Conservation (phyloP, 2,329 filamentous ascomycete genomes). For the Juglanconis oblonga region DNA sequence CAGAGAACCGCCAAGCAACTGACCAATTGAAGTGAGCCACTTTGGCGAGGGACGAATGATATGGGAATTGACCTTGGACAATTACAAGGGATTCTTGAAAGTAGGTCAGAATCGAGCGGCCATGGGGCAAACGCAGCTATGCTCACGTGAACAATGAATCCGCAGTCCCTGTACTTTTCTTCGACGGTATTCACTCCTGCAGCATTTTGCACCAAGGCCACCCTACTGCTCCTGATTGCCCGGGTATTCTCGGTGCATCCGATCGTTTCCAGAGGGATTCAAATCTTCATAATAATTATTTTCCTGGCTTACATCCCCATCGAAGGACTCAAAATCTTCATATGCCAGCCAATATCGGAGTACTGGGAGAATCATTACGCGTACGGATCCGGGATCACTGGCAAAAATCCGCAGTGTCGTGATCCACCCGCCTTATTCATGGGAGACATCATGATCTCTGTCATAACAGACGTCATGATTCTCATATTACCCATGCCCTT, state of each 20-base stretch:
- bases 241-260: conserved; percentile 22
- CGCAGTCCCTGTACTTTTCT: conserved; percentile 1
- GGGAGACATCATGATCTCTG: conserved; percentile 30
- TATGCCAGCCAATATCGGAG: conserved; percentile 1
- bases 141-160: not conserved
- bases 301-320: conserved; percentile 1
- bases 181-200: conserved; percentile 2
- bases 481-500: conserved; percentile 32
- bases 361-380: conserved; percentile 12
- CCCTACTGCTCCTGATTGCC: conserved; percentile 30
- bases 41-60: not conserved
- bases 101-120: not conserved
- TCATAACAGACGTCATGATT: conserved; percentile 32
- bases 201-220: conserved; percentile 22
- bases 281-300: conserved; percentile 27
- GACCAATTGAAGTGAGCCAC: not conserved
- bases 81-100: conserved; percentile 3
- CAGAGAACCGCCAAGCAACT: not conserved
- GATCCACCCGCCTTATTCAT: conserved; percentile 31
- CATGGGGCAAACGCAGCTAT: not conserved
- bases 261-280: conserved; percentile 24
- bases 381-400: conserved; percentile 1
- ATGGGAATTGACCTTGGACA: not conserved
- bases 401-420: conserved; percentile 24
- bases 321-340: conserved; percentile 2